Evolutionary conservation across 768 basidiomycete genomes (phyloP).

Genomic region (Phallus indusiatus): DNA sequence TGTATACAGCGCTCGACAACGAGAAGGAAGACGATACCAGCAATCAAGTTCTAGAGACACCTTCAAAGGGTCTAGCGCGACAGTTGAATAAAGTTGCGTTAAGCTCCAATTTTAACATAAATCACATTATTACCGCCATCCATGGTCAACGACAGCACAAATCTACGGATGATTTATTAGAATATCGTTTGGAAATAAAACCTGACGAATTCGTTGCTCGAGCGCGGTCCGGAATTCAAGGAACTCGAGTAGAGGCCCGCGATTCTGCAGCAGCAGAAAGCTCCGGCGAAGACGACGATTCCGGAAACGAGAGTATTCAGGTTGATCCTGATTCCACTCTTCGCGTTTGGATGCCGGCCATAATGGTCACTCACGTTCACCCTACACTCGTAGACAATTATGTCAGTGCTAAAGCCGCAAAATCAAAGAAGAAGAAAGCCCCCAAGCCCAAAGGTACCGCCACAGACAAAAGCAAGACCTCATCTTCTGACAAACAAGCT

Average conservation of each 20-base stretch:
- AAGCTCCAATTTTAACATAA: constrained; percentile 23
- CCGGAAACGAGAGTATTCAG: constrained; percentile 31
- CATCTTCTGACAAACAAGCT: not conserved
- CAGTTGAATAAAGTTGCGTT: constrained; percentile 12
- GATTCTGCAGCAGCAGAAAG: constrained; percentile 10
- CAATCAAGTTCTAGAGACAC: not conserved
- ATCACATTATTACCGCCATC: constrained; percentile 52
- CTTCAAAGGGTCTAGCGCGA: constrained; percentile 4
- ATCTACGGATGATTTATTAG: constrained; percentile 60
- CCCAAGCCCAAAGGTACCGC: constrained; percentile 24
- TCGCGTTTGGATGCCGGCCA: constrained; percentile 77
- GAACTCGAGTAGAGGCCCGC: constrained; percentile 13
- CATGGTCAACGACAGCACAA: constrained; percentile 55
- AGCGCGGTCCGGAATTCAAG: constrained; percentile 26
- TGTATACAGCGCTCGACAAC: constrained; percentile 47
- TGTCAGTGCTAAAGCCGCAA: constrained; percentile 39
- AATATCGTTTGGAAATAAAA: constrained; percentile 73
- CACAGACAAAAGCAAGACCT: constrained; percentile 10
- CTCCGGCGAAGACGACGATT: constrained; percentile 47
- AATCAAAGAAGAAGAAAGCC: constrained; percentile 36
- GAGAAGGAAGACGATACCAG: constrained; percentile 22
- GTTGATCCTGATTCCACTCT: constrained; percentile 47
- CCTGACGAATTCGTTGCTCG: constrained; percentile 58
- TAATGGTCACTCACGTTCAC: constrained; percentile 59
- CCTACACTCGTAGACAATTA: constrained; percentile 56